phyloP scores from a whole-genome alignment of 768 basidiomycete genomes.

The Xerocomellus dryophilus region DNA sequence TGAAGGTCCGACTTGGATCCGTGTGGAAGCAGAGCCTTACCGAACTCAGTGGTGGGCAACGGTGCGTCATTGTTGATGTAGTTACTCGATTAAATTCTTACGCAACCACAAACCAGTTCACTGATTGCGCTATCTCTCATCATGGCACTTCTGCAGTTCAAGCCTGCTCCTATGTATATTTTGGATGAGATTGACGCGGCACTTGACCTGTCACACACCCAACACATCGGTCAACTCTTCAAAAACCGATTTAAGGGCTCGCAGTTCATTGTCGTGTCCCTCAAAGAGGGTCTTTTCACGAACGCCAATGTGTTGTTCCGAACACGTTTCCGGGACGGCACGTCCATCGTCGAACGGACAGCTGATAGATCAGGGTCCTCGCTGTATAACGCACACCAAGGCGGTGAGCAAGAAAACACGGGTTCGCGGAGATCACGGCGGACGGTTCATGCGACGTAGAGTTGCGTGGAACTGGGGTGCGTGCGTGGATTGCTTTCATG shows the following conservation, averaged over 20 bases:
- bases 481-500: neutral
- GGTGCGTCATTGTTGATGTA: slow-evolving; percentile 47
- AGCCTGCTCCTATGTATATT: slow-evolving; percentile 99
- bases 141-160: slow-evolving; percentile 99
- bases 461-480: neutral
- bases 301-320: slow-evolving; percentile 96
- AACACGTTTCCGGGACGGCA: slow-evolving; percentile 91
- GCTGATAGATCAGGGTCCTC: slow-evolving; percentile 58
- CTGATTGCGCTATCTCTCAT: slow-evolving; percentile 96
- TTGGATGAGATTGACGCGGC: slow-evolving; percentile 99
- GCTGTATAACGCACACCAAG: slow-evolving; percentile 31
- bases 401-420: slow-evolving; percentile 3
- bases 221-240: slow-evolving; percentile 98
- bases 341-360: slow-evolving; percentile 83
- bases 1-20: slow-evolving; percentile 90
- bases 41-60: slow-evolving; percentile 94
- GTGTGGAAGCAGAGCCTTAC: slow-evolving; percentile 99
- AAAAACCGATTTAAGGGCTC: slow-evolving; percentile 94
- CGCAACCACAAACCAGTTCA: slow-evolving; percentile 51
- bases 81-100: neutral
- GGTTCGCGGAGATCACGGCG: slow-evolving; percentile 24
- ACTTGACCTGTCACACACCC: slow-evolving; percentile 91
- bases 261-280: slow-evolving; percentile 95
- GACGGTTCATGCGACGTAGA: neutral
- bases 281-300: slow-evolving; percentile 96